Base-by-base conservation (phyloP, 139 green algal species). In the Auxenochlorella protothecoides region DNA sequence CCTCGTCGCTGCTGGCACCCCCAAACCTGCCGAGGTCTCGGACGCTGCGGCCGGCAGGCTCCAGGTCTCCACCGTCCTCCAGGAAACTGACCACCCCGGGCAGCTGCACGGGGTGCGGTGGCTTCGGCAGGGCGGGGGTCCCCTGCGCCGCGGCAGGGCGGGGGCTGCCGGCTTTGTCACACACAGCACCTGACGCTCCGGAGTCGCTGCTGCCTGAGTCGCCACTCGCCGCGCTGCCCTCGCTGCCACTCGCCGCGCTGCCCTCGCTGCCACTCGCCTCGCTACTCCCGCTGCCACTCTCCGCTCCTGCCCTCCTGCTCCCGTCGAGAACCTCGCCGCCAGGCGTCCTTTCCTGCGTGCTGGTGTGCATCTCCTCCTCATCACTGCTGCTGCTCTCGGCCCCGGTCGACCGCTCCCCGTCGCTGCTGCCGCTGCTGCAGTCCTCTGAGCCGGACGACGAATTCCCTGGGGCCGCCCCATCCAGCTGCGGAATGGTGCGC, bases 1-100 rank as follows among this genome's bases (percentile, higher is more conserved):
- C 54, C 54, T 71, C 67, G 10, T 72, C 68, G 14, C 52, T 16
- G 57, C 56, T 60, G 59, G 14, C 59, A 16, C 68, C 51, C 65
- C 51, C 65, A 69, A 13, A n/a, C 9, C 65, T 9, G 15, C 51
- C 14, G 3, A 56, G 72, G 51, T 62, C 56, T 76, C 55, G 64
- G 62, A 75, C 71, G 55, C 56, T 11, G 57, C 57, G 9, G 9
- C 9, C 11, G 9, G 57, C 0, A 15, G 57, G 57, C 9, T 62
- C 57, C 57, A 62, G 9, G 57, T 62, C 9, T 9, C 2, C 57
- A 11, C 57, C 57, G 9, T 9, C 57, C 9, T 62, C 57, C 57
- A 62, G 9, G 11, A 62, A 62, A 11, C 11, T 11, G 9, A 62
- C 57, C 57, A 62, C 57, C 9, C 57, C 57, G 9, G 57, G 27